A percentile compares a stretch with the other conserved stretches of the same genome.
Evolutionary conservation across 495 filamentous ascomycete genomes (phyloP).

Genomic region (Penicillium macrosclerotiorum): DNA sequence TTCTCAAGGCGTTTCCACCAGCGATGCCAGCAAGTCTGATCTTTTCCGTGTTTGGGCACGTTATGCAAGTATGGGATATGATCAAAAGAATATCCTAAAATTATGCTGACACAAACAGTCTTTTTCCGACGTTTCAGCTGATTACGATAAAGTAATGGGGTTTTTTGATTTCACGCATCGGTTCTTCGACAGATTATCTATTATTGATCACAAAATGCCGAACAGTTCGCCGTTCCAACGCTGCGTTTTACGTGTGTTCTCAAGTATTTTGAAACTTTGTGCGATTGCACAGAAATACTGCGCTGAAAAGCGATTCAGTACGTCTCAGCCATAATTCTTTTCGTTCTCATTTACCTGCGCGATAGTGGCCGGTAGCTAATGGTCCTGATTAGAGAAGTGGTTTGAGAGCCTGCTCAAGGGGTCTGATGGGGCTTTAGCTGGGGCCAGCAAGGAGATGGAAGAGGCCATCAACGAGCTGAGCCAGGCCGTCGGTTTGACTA

Average conservation of each 20-base stretch:
- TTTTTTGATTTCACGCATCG: conserved; percentile 1
- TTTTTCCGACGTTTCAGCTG: not conserved
- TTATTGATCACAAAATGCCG: not conserved
- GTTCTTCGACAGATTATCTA: not conserved
- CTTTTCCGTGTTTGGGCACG: conserved; percentile 20
- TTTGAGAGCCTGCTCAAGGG: not conserved
- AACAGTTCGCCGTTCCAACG: not conserved
- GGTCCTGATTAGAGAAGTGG: conserved; percentile 1
- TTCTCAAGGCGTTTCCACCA: conserved; percentile 15
- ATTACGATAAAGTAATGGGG: not conserved
- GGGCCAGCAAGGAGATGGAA: not conserved
- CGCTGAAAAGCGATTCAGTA: not conserved
- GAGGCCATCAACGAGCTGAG: not conserved
- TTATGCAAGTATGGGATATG: conserved; percentile 13
- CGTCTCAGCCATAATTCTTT: not conserved
- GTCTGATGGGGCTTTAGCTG: not conserved
- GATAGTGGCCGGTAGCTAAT: too few species aligned
- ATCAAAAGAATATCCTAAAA: not conserved
- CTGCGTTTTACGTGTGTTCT: not conserved
- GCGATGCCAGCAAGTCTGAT: conserved; percentile 20
- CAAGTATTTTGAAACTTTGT: not conserved
- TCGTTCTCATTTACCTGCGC: too few species aligned
- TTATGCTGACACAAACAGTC: not conserved
- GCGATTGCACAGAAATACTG: not conserved
- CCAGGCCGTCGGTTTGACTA: not conserved